phyloP scores from a whole-genome alignment of 257 asterid genomes.

The Handroanthus guayacan region DNA sequence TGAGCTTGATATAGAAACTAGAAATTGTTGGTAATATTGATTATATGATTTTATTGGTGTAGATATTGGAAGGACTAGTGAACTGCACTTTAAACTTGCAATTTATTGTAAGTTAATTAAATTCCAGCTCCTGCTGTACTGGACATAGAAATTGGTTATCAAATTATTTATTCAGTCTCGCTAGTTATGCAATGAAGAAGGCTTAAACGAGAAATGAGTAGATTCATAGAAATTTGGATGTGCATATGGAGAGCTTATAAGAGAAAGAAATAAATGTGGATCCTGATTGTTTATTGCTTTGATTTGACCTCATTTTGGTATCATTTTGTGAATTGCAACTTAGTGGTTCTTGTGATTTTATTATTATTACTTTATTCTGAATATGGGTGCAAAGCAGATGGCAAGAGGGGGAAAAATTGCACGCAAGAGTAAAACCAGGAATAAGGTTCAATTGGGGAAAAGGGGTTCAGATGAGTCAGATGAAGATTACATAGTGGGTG shows the following conservation, averaged over 20 bases:
- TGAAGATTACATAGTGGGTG: constrained; percentile 72
- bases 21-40: constrained; percentile 11
- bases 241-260: constrained; percentile 18
- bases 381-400: constrained; percentile 51
- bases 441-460: constrained; percentile 39
- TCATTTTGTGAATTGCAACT: not conserved
- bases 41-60: constrained; percentile 9
- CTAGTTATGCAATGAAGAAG: constrained; percentile 9
- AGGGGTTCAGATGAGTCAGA: constrained; percentile 65
- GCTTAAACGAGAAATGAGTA: not conserved
- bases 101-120: constrained; percentile 19
- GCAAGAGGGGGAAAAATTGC: constrained; percentile 54
- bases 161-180: not conserved
- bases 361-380: constrained; percentile 28
- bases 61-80: not conserved
- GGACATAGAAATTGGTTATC: constrained; percentile 1
- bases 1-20: not conserved
- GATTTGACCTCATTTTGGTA: constrained; percentile 36
- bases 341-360: constrained; percentile 10
- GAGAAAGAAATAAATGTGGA: constrained; percentile 9
- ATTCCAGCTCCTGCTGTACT: constrained; percentile 5
- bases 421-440: constrained; percentile 38
- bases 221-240: not conserved
- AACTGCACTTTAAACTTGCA: not conserved
- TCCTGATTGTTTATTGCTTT: constrained; percentile 29